Conservation (phyloP, 2,329 filamentous ascomycete genomes). For the Beauveria bassiana region DNA sequence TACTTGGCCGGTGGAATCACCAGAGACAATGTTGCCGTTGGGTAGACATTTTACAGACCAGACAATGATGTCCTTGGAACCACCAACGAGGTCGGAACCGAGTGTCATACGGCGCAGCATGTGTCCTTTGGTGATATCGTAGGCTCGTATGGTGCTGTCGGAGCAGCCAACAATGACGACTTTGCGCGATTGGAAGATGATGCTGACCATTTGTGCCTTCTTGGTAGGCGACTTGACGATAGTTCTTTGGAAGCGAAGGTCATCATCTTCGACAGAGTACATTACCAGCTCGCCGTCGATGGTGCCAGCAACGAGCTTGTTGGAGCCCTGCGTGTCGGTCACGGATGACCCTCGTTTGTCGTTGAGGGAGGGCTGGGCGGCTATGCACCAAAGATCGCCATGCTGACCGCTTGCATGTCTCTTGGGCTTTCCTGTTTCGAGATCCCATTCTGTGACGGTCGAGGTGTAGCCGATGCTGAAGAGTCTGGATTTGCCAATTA, state of each 20-base stretch:
- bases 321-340: conserved; percentile 29
- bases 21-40: conserved; percentile 85
- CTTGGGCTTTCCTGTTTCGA: conserved; percentile 68
- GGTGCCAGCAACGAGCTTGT: conserved; percentile 75
- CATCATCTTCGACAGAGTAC: conserved; percentile 77
- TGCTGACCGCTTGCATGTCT: conserved; percentile 85
- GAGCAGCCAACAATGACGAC: conserved; percentile 84
- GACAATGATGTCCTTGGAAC: conserved; percentile 77
- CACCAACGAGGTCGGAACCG: conserved; percentile 67
- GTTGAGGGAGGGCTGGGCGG: conserved; percentile 62
- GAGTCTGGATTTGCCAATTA: conserved; percentile 68
- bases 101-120: conserved; percentile 77
- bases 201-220: conserved; percentile 81
- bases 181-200: conserved; percentile 80
- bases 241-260: conserved; percentile 71
- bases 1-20: conserved; percentile 89
- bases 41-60: conserved; percentile 89
- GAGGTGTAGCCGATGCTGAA: conserved; percentile 96
- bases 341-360: conserved; percentile 19
- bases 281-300: conserved; percentile 85
- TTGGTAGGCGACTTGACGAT: conserved; percentile 71
- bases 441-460: conserved; percentile 90
- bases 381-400: conserved; percentile 95
- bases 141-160: conserved; percentile 90
- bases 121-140: conserved; percentile 73